phyloP scores from a whole-genome alignment of 305 asterid genomes.

The Rubia balearica region DNA sequence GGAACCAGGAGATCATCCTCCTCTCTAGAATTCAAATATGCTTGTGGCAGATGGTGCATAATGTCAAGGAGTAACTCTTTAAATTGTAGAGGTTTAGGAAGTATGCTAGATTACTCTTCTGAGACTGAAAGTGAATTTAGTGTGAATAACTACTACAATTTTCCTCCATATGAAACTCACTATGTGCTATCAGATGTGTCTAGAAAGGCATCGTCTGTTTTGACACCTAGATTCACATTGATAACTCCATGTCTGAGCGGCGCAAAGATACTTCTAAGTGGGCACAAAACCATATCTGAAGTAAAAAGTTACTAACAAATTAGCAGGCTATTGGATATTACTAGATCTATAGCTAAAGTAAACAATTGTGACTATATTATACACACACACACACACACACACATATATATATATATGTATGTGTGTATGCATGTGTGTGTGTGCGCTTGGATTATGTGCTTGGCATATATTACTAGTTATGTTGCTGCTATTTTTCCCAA shows the following conservation, averaged over 20 bases:
- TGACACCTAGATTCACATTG: slow-evolving; percentile 88
- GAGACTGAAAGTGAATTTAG: slow-evolving; percentile 40
- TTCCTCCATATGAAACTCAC: slow-evolving; percentile 32
- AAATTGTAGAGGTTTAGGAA: slow-evolving; percentile 42
- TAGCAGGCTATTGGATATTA: slow-evolving; percentile 68
- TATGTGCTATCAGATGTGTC: slow-evolving; percentile 30
- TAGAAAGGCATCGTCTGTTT: slow-evolving; percentile 50
- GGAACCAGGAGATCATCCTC: no score
- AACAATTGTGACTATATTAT: slow-evolving; percentile 65
- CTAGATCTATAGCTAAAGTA: slow-evolving; percentile 58
- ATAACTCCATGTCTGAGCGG: slow-evolving; percentile 76
- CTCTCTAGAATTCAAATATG: no score
- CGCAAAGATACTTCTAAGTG: slow-evolving; percentile 63
- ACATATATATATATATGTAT: no score
- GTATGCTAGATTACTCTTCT: slow-evolving; percentile 39
- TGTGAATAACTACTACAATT: slow-evolving; percentile 37
- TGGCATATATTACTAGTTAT: no score
- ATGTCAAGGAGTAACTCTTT: slow-evolving; percentile 31
- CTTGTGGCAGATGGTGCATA: no score
- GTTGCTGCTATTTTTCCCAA: no score
- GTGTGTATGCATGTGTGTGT: no score
- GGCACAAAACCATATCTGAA: slow-evolving; percentile 60
- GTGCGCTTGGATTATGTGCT: no score
- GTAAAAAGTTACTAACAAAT: slow-evolving; percentile 80
- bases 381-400: no score